Conservation (phyloP, 2,329 filamentous ascomycete species). For the Chaetomium strumarium region DNA sequence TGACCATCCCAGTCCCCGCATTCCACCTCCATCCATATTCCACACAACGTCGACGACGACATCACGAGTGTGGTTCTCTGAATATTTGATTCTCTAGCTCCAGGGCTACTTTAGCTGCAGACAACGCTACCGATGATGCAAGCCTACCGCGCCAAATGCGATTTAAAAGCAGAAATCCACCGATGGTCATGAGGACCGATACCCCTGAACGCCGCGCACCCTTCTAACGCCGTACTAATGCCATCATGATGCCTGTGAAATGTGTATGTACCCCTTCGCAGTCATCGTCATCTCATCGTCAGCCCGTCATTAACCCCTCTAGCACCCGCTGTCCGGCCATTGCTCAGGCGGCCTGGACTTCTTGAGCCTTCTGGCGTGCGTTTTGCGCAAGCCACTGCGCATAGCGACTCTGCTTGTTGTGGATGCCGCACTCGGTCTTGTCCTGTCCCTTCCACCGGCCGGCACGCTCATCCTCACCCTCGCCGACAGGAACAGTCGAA, state of each 20-base stretch:
- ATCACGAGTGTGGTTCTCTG: too few species aligned
- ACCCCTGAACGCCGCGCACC: slow-evolving; percentile 7
- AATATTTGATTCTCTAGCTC: slow-evolving; percentile 2
- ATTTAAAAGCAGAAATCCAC: slow-evolving; percentile 1
- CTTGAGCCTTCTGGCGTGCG: slow-evolving; percentile 14
- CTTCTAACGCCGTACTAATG: slow-evolving; percentile 12
- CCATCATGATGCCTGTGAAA: slow-evolving; percentile 7
- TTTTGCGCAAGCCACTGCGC: slow-evolving; percentile 61
- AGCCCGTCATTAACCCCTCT: slow-evolving; percentile 1
- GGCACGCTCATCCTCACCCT: slow-evolving; percentile 90
- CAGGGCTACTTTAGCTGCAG: neutral
- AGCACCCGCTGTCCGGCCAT: neutral
- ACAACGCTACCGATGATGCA: neutral
- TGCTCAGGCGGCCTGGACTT: slow-evolving; percentile 14
- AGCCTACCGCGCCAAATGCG: slow-evolving; percentile 1
- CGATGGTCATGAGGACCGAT: neutral
- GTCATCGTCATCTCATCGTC: neutral
- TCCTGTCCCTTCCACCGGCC: slow-evolving; percentile 93
- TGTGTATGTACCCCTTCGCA: neutral
- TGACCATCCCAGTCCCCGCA: too few species aligned
- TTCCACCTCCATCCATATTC: too few species aligned
- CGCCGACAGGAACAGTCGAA: slow-evolving; percentile 82
- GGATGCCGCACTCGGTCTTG: slow-evolving; percentile 98
- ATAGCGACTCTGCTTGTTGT: slow-evolving; percentile 95
- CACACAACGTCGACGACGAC: too few species aligned